Evolutionary conservation across 2,329 filamentous ascomycete species (phyloP), one percentile per base, ranked within the genome.

Genomic region (Aspergillus ibericus): DNA sequence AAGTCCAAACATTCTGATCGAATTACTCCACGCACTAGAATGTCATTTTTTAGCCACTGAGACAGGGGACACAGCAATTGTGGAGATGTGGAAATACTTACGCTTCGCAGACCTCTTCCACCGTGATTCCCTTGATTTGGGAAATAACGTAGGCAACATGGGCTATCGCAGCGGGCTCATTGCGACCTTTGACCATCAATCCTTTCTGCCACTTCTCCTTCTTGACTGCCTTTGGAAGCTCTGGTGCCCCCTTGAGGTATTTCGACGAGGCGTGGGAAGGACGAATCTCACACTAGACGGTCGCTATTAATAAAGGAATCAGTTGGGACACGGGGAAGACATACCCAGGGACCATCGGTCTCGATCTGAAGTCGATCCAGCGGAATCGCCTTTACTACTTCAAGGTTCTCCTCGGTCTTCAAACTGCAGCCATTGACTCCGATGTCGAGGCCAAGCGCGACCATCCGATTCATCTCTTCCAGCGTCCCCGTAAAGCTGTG

Each of bases 391-490:
- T 83, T 86, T 10, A 97, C 92, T 2, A 97, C 93, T 13, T 85
- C 88, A 40, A 96, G 85, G 68, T 98, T 99, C 72, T 96, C 92
- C 10, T 84, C 88, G 5, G 92, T 98, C 82, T 98, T 99, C 81
- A 99, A 85, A 69, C 91, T 96, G 76, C 95, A 99, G 4, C 95
- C 95, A 71, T 99, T 99, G 60, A 97, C 86, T n/a, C 95, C 93
- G 60, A 99, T 88, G 75, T 96, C 89, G 55, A 97, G 84, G 0
- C 93, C 93, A 47, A 96, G 75, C 1, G 86, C 86, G 67, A 96
- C 87, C 56, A 98, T 79, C 64, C 91, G 85, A 56, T 83, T 79
- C 89, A 96, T 93, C 77, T 96, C 95, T 56, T 89, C 90, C 13
- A 86, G 76, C 0, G 91, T 92, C 3, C 95, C 95, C 0, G 95